phyloP scores from a whole-genome alignment of 176 grass and related monocot genomes.

The Metroxylon sagu region DNA sequence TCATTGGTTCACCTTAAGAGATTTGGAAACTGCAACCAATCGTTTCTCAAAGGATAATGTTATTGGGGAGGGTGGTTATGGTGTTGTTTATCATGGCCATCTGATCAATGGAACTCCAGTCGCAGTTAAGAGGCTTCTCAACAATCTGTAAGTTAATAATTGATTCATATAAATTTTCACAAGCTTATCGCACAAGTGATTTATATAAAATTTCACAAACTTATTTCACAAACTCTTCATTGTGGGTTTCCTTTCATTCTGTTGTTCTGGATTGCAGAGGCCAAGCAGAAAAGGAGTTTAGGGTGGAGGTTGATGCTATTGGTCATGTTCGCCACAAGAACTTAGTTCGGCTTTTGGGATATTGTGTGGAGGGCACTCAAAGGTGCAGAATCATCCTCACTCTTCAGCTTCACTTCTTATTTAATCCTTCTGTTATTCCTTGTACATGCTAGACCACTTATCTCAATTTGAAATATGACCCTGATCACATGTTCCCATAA shows the following conservation, averaged over 20 bases:
- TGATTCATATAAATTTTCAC: not conserved
- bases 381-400: not conserved
- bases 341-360: slow-evolving; percentile 21
- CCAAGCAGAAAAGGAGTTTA: slow-evolving; percentile 21
- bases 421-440: too few relatives aligned
- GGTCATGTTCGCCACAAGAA: slow-evolving; percentile 24
- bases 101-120: slow-evolving; percentile 17
- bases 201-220: not conserved
- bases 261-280: slow-evolving; percentile 6
- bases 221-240: not conserved
- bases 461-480: too few relatives aligned
- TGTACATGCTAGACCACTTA: too few relatives aligned
- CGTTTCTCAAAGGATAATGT: slow-evolving; percentile 20
- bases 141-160: slow-evolving; percentile 15
- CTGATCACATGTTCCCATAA: too few relatives aligned
- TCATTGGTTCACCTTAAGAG: slow-evolving; percentile 16
- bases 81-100: slow-evolving; percentile 6
- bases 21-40: slow-evolving; percentile 15
- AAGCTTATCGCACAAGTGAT: too few relatives aligned
- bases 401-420: too few relatives aligned
- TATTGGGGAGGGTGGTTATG: slow-evolving; percentile 19
- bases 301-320: slow-evolving; percentile 22
- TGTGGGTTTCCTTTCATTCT: not conserved
- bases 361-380: slow-evolving; percentile 20
- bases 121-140: slow-evolving; percentile 16